These are phyloP conservation scores for Eucalyptus dawsonii DNA, from an alignment of 345 rosid genomes.

Conservation along the genomic window DNA sequence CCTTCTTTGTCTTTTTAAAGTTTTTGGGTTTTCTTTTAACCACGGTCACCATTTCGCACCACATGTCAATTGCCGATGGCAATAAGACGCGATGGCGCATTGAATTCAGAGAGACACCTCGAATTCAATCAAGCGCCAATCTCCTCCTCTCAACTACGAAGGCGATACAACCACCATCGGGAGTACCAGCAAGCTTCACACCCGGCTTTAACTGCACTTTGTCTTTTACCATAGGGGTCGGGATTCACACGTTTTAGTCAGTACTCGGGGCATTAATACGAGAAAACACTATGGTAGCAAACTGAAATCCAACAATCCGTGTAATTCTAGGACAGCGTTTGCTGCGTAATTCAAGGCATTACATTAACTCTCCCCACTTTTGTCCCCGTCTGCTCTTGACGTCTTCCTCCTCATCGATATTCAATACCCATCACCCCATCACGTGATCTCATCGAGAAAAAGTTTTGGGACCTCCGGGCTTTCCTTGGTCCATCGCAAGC, in stretches of 20 bases:
- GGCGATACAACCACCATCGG: background rate
- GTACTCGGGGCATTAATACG: background rate
- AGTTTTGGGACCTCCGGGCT: background rate
- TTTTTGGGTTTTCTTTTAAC: background rate
- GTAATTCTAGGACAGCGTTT: background rate
- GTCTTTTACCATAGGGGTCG: background rate
- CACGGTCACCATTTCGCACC: background rate
- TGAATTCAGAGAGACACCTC: background rate
- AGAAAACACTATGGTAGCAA: background rate
- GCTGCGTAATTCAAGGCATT: background rate
- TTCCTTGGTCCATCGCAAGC: background rate
- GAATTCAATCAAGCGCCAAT: background rate
- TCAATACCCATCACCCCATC: background rate
- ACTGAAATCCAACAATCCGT: background rate
- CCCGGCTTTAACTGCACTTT: background rate
- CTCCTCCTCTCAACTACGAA: background rate
- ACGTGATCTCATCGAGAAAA: background rate
- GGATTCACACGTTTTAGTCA: background rate
- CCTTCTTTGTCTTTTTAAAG: background rate
- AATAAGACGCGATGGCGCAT: background rate
- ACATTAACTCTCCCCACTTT: background rate
- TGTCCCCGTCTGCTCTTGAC: background rate
- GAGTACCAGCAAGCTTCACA: background rate
- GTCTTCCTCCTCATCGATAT: background rate
- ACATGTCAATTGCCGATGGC: background rate